These are phyloP conservation scores for Picea sitchensis DNA, from an alignment of 75 land plant genomes.

Conservation along the genomic window DNA sequence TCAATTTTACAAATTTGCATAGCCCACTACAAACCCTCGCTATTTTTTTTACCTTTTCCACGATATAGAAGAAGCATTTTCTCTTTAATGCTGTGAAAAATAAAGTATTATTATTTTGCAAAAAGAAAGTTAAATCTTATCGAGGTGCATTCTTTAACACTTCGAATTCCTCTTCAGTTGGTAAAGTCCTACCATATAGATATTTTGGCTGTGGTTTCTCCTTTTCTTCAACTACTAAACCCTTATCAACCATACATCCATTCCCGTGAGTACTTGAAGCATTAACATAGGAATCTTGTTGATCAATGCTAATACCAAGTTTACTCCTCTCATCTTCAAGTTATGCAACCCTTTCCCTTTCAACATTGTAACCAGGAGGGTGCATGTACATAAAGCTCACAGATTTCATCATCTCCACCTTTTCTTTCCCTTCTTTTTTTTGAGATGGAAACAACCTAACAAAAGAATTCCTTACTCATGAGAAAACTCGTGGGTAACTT, in stretches of 20 bases:
- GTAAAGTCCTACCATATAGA: conserved; percentile 83
- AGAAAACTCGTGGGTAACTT: conserved; percentile 68
- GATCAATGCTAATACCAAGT: not conserved
- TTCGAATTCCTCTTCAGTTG: conserved; percentile 17
- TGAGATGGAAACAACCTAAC: too few relatives aligned
- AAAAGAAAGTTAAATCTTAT: conserved; percentile 26
- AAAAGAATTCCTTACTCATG: too few relatives aligned
- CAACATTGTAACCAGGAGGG: too few relatives aligned
- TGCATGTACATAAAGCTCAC: too few relatives aligned
- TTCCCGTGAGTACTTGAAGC: conserved; percentile 9
- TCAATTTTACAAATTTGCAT: not conserved
- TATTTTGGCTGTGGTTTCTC: conserved; percentile 56
- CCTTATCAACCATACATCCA: not conserved
- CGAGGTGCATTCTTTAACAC: not conserved
- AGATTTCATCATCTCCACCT: too few relatives aligned
- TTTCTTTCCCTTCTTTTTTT: too few relatives aligned
- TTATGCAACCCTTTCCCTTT: too few relatives aligned
- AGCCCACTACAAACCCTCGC: not conserved
- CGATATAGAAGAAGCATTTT: not conserved
- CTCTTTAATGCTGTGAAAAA: not conserved
- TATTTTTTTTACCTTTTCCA: not conserved
- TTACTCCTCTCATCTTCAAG: too few relatives aligned
- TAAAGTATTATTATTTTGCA: not conserved
- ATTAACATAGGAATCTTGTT: conserved; percentile 16
- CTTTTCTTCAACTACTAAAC: conserved; percentile 6